A percentile compares a stretch with the other conserved stretches of the same genome.
Conservation (phyloP, 768 basidiomycete genomes). For the Phaffia tasmanica region DNA sequence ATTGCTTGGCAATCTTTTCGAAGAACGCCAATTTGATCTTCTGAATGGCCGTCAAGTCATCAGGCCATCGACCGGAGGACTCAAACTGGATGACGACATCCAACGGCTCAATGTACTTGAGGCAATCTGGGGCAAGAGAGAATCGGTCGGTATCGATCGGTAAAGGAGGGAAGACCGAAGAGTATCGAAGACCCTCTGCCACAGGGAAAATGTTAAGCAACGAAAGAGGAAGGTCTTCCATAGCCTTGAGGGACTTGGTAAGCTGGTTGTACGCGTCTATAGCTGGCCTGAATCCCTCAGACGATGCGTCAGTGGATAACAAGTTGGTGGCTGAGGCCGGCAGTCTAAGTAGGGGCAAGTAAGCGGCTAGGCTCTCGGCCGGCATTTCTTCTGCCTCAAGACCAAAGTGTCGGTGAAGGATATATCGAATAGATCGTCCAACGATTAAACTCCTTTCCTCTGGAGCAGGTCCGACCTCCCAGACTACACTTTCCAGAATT, state of each 20-base stretch:
- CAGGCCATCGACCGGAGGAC: conserved; percentile 85
- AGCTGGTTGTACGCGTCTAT: conserved; percentile 67
- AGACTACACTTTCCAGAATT: conserved; percentile 88
- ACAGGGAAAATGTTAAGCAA: conserved; percentile 64
- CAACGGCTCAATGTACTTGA: conserved; percentile 58
- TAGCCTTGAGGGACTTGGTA: conserved; percentile 59
- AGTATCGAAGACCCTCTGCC: conserved; percentile 67
- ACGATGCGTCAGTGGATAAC: conserved; percentile 32
- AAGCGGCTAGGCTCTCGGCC: conserved; percentile 42
- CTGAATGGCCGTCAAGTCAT: conserved; percentile 82
- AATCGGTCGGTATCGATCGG: conserved; percentile 52
- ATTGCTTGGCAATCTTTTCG: conserved; percentile 58
- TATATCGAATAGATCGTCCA: conserved; percentile 56
- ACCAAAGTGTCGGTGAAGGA: conserved; percentile 68
- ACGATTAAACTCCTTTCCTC: conserved; percentile 65
- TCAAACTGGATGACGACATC: conserved; percentile 79
- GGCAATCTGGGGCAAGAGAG: conserved; percentile 41
- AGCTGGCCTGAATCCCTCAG: conserved; percentile 44
- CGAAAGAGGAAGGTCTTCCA: conserved; percentile 60
- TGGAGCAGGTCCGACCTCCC: conserved; percentile 70
- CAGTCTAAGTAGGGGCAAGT: conserved; percentile 32
- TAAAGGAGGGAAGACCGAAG: conserved; percentile 65
- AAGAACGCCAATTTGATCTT: conserved; percentile 89
- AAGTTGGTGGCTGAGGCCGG: conserved; percentile 36
- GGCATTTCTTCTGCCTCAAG: conserved; percentile 38